Percentiles rank a stretch among this genome's conserved stretches.
These are phyloP conservation scores for Rhexocercosporidium sp. DNA, from an alignment of 2,329 filamentous ascomycete species.

Conservation along the genomic window DNA sequence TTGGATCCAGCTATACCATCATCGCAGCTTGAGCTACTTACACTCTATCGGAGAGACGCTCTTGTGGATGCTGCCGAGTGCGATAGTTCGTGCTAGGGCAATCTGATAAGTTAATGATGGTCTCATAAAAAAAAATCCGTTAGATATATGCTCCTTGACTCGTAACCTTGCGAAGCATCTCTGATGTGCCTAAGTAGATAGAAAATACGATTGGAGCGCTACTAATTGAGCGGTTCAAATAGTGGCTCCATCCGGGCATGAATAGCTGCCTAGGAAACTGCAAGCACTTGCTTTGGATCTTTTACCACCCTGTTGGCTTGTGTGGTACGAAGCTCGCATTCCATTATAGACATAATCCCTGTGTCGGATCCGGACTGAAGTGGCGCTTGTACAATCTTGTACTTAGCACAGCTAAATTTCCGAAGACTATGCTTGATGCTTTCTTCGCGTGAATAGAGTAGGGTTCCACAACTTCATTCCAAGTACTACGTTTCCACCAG, in stretches of 20 bases:
- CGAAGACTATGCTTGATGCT: neutral
- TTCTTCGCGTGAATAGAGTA: neutral
- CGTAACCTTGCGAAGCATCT: neutral
- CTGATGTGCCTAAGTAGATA: neutral
- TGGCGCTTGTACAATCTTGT: neutral
- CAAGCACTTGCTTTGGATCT: no score
- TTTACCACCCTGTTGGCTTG: neutral
- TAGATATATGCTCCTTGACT: neutral
- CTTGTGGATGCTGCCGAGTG: neutral
- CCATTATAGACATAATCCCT: neutral
- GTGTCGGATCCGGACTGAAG: neutral
- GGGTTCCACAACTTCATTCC: neutral
- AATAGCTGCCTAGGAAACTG: no score
- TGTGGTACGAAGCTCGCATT: neutral
- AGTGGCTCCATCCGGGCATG: no score
- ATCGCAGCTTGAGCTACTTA: neutral
- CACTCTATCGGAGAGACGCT: neutral
- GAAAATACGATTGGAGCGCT: no score
- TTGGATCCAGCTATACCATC: neutral
- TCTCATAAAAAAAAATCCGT: neutral
- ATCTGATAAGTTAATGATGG: neutral
- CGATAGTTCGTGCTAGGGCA: neutral
- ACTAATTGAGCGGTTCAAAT: no score
- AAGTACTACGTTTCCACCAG: slow-evolving; percentile 7
- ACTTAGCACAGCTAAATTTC: neutral